Base-by-base conservation (phyloP, 192 early-diverging fungal species). In the Phycomyces nitens region DNA sequence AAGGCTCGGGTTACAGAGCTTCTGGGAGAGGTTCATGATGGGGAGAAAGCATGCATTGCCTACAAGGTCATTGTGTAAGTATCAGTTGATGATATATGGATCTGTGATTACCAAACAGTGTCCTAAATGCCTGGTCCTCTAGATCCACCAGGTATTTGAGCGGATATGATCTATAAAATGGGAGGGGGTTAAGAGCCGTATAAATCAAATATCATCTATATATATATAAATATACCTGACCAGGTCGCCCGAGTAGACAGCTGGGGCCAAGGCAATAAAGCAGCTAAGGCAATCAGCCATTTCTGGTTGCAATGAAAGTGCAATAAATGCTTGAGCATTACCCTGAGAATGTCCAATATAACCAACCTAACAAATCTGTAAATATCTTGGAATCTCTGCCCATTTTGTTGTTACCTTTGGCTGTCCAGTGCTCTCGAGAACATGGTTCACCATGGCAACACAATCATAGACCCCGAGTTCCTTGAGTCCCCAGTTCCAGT, bases 261-360 rank as follows among this genome's bases (percentile, higher is more conserved):
- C 92, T 10, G 96, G 96, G 5, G 93, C 94, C 44, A 98, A 72
- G 0, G 91, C 93, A 66, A 98, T 84, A 80, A 95, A 96, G n/a
- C 92, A 78, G 60, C 86, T 88, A 62, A 98, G 77, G 67, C 90
- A 87, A 51, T 86, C 74, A 73, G 94, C 94, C 34, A 96, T 74
- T 24, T 70, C 56, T 38, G 84, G 85, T 65, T 88, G 90, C 47
- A 92, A 80, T 29, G 92, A 90, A 12, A 98, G 81, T 1, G 89
- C 87, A 38, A 94, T 86, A 68, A 96, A 94, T 21, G 87, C 89
- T 70, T 94, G 92, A 0, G 92, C 86, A 2, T 89, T 92, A 51
- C 95, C 96, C 77, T 98, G 96, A 42, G 93, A 95, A 65, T 96
- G 97, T 18, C 96, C 96, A 64, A 98, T 90, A 74, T 94, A 96